These are phyloP conservation scores for Apiotrichum veenhuisii DNA, from an alignment of 1,284 basidiomycete species.

Conservation along the genomic window DNA sequence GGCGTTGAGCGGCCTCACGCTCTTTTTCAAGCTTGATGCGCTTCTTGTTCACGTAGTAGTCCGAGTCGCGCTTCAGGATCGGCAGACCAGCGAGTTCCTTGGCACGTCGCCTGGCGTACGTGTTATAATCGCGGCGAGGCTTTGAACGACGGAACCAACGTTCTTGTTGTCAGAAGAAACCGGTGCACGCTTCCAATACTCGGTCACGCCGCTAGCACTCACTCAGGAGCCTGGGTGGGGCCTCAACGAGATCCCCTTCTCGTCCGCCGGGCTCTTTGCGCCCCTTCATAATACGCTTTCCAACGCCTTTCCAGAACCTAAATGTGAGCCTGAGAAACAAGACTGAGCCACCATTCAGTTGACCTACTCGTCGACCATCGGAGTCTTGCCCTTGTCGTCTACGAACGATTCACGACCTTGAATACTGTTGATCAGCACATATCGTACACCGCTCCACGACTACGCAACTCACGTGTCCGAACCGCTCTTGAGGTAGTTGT, in stretches of 20 bases:
- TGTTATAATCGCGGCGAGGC: constrained; percentile 20
- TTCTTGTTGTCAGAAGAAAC: constrained; percentile 12
- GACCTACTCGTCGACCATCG: constrained; percentile 16
- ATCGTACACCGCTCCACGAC: too few relatives aligned
- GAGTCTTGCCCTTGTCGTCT: constrained; percentile 9
- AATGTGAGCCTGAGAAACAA: neutral
- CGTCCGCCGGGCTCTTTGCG: constrained; percentile 20
- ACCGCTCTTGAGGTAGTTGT: constrained; percentile 26
- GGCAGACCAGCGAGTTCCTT: constrained; percentile 17
- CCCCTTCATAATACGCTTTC: constrained; percentile 1
- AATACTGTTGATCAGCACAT: constrained; percentile 11
- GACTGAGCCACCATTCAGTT: neutral
- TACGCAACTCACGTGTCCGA: constrained; percentile 31
- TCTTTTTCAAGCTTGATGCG: neutral
- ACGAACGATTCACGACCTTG: constrained; percentile 12
- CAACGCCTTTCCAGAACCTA: constrained; percentile 26
- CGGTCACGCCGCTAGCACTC: neutral
- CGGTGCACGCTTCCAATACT: neutral
- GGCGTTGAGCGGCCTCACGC: neutral
- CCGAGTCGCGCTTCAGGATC: constrained; percentile 30
- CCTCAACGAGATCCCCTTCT: constrained; percentile 19
- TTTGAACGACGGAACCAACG: constrained; percentile 19
- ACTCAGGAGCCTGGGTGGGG: constrained; percentile 24
- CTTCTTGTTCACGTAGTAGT: constrained; percentile 28
- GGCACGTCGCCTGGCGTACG: constrained; percentile 23